Base-by-base conservation (phyloP, 352 stramenopile genomes). In the Pythium brachiatum region DNA sequence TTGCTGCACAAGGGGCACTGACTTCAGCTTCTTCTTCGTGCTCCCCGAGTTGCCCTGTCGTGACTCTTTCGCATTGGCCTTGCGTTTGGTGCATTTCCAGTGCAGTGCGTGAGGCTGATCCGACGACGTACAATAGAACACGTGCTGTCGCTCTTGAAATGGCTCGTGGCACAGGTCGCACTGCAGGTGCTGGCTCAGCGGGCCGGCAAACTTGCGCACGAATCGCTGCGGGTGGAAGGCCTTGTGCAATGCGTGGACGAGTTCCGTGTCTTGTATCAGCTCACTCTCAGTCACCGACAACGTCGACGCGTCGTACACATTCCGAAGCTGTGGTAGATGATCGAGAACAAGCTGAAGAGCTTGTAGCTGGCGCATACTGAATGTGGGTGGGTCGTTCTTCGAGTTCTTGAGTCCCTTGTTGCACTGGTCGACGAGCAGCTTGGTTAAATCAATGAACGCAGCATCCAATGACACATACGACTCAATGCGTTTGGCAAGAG, bases 11-110 rank as follows among this genome's bases (percentile, higher is more conserved):
- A 88, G 66, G 27, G 69, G 58, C 7, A 90, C 72, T 25, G 72
- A 57, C 34, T 78, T 88, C 27, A 67, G 52, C 55, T 89, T 86
- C 54, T 92, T 90, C 58, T 88, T 93, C 0, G 60, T 21, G 32
- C 57, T 73, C 2, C 23, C 20, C 13, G 41, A 69, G 51, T 21
- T 53, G 25, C 46, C 53, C 43, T 66, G 32, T 7, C 58, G 50
- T 29, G 50, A 63, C 0, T 66, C 64, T n/a, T 66, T 66, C 2
- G 43, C 34, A 2, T 54, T 78, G 4, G 75, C 79, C 23, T 63
- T 74, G 8, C 76, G 83, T 64, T 86, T 90, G 2, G 82, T 89
- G 52, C 86, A 94, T 53, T 75, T 79, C 86, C 86, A 94, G 60
- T 94, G 86, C 56, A 90, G 80, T 20, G 78, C 53, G 46, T 94